These are phyloP conservation scores for Hygrophoropsis aurantiaca DNA, from an alignment of 768 basidiomycete species.

Conservation along the genomic window DNA sequence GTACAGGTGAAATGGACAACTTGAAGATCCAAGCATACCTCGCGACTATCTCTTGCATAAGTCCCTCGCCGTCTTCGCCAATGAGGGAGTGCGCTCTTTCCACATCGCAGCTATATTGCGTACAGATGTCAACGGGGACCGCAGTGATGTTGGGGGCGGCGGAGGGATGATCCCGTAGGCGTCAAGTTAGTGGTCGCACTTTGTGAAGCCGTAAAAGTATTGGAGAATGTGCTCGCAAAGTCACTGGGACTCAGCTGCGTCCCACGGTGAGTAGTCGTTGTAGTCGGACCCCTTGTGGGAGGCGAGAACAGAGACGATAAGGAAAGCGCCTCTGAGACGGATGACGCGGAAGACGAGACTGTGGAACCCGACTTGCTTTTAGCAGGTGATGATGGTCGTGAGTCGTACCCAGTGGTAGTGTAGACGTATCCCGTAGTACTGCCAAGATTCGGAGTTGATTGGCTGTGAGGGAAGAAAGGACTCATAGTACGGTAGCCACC, in stretches of 20 bases:
- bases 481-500: constrained; percentile 31
- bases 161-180: constrained; percentile 51
- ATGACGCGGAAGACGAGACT: constrained; percentile 23
- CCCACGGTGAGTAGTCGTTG: constrained; percentile 22
- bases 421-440: constrained; percentile 36
- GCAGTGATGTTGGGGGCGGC: constrained; percentile 54
- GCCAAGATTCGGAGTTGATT: constrained; percentile 40
- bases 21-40: no score
- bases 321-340: constrained; percentile 21
- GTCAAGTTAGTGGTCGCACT: constrained; percentile 29
- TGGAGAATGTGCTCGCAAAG: constrained; percentile 36
- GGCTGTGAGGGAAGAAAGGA: constrained; percentile 30
- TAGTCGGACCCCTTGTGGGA: constrained; percentile 36
- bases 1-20: no score
- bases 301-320: constrained; percentile 51
- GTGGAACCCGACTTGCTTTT: constrained; percentile 40
- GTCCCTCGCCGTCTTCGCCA: constrained; percentile 28
- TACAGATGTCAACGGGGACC: constrained; percentile 62
- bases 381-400: constrained; percentile 48
- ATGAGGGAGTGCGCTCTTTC: constrained; percentile 60
- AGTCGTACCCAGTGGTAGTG: constrained; percentile 34
- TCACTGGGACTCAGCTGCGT: constrained; percentile 37
- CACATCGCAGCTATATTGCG: constrained; percentile 70
- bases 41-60: constrained; percentile 39
- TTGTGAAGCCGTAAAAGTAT: constrained; percentile 39